Evolutionary conservation across 225 moss, liverwort and hornwort species (phyloP).

Genomic region (Marchantia paleacea): DNA sequence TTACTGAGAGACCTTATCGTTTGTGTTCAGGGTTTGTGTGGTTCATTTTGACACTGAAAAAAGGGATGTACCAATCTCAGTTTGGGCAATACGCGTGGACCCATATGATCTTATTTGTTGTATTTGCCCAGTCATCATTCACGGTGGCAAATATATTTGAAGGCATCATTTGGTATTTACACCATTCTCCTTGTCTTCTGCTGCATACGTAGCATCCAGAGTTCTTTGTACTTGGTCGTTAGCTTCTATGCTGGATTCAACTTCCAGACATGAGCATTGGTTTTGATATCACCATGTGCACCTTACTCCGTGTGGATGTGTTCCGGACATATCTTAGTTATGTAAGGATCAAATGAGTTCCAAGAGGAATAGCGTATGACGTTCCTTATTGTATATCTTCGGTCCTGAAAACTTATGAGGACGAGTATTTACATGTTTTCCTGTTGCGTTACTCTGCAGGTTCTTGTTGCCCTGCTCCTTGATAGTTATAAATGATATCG

Average conservation of each 20-base stretch:
- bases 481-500: slow-evolving; percentile 97
- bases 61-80: slow-evolving; percentile 89
- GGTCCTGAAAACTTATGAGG: no score
- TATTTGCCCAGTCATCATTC: slow-evolving; percentile 97
- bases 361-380: no score
- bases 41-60: slow-evolving; percentile 95
- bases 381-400: no score
- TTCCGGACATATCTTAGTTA: no score
- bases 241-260: no score
- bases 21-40: slow-evolving; percentile 81
- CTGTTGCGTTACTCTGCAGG: slow-evolving; percentile 43
- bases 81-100: slow-evolving; percentile 99
- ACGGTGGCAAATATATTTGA: slow-evolving; percentile 99
- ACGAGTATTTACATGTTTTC: neutral
- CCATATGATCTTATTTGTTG: slow-evolving; percentile 99
- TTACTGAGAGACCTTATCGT: neutral
- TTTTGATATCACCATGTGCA: no score
- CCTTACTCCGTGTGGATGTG: no score
- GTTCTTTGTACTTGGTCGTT: no score
- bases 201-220: no score
- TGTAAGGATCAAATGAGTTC: no score
- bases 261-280: no score
- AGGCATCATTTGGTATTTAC: slow-evolving; percentile 86
- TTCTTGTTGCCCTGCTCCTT: slow-evolving; percentile 91
- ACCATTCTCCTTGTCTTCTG: neutral